Conservation (phyloP, 768 basidiomycete genomes). For the Agaricus blazei region DNA sequence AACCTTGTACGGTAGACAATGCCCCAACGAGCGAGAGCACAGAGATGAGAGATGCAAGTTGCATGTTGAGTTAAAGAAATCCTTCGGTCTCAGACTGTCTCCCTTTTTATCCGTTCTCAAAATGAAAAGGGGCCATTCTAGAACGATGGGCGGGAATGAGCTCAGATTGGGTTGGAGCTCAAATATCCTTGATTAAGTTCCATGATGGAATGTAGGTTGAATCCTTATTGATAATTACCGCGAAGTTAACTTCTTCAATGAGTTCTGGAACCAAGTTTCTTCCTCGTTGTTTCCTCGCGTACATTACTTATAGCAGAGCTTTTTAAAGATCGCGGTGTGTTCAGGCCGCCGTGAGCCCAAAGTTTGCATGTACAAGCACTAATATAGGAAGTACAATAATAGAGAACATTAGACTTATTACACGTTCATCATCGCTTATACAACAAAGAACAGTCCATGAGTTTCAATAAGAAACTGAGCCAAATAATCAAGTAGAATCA, state of each 20-base stretch:
- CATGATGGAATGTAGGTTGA: not conserved
- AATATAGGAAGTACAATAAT: no score
- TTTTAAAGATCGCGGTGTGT: not conserved
- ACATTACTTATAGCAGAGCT: not conserved
- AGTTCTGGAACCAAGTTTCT: not conserved
- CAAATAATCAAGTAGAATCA: no score
- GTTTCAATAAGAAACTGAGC: no score
- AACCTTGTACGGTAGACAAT: not conserved
- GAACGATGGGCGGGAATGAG: not conserved
- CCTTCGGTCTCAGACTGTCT: not conserved
- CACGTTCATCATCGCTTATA: no score
- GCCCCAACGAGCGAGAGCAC: not conserved
- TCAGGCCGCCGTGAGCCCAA: not conserved
- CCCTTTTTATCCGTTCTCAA: not conserved
- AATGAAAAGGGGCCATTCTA: not conserved
- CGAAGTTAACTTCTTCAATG: not conserved
- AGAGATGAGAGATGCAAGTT: not conserved
- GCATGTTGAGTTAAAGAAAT: not conserved
- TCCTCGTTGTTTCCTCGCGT: not conserved
- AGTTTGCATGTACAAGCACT: no score
- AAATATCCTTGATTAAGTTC: not conserved
- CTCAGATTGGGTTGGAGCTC: not conserved
- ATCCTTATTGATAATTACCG: constrained; percentile 1
- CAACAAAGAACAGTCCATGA: no score
- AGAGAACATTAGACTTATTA: no score